phyloP scores from a whole-genome alignment of 139 green algal species.

The Pedinophyceae sp. region DNA sequence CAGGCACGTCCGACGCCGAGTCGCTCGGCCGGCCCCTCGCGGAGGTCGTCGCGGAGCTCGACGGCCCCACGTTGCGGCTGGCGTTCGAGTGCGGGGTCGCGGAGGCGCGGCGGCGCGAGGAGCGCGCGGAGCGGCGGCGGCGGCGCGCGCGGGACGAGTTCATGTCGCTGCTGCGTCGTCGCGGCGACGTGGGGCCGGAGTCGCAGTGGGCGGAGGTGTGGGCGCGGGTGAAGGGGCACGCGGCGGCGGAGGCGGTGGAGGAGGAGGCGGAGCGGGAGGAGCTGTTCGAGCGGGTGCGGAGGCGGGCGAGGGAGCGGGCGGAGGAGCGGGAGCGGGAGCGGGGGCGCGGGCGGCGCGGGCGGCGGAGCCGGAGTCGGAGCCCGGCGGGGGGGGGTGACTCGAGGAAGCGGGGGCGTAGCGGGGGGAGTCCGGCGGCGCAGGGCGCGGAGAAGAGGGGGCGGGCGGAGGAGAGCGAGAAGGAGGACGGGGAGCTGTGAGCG shows the following conservation, averaged over 20 bases:
- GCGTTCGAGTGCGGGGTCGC: neutral
- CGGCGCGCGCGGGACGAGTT: neutral
- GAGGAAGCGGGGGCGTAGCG: too few species aligned
- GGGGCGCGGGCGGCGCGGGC: too few species aligned
- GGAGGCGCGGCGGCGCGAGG: neutral
- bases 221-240: neutral
- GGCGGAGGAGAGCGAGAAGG: too few species aligned
- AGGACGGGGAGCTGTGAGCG: too few species aligned
- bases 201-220: neutral
- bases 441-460: too few species aligned
- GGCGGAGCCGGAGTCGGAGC: too few species aligned
- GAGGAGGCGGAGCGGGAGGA: neutral
- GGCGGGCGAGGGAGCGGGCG: neutral
- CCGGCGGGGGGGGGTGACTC: too few species aligned
- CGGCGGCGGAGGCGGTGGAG: neutral
- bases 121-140: neutral
- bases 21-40: neutral
- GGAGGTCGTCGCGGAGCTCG: neutral
- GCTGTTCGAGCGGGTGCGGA: neutral
- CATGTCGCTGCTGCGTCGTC: neutral
- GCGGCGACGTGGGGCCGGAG: neutral
- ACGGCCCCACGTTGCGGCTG: neutral
- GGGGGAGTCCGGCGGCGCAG: too few species aligned
- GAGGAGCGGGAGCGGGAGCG: too few species aligned
- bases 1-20: neutral